These are phyloP conservation scores for Solanum aculeatissimum DNA, from an alignment of 305 asterid genomes.

Conservation along the genomic window DNA sequence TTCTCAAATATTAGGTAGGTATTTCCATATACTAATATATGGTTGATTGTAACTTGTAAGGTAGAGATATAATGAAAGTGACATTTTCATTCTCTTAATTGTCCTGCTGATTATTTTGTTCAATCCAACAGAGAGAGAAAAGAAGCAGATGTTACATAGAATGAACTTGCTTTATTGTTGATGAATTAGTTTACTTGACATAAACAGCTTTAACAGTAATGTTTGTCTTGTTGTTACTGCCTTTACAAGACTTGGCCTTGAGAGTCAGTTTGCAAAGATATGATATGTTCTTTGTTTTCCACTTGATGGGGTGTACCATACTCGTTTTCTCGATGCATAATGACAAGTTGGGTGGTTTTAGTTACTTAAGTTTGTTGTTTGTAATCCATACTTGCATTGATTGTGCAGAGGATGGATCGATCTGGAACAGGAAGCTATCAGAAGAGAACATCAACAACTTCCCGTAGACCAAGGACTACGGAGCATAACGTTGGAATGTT, in stretches of 20 bases:
- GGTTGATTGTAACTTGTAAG: not conserved
- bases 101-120: not conserved
- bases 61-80: not conserved
- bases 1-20: not conserved
- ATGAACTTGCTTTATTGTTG: not conserved
- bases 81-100: not conserved
- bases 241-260: not conserved
- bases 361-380: not conserved
- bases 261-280: not conserved
- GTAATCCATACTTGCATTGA: not conserved
- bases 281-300: not conserved
- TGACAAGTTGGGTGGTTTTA: not conserved
- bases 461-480: conserved; percentile 38
- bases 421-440: conserved; percentile 55
- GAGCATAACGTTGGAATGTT: conserved; percentile 29
- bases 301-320: not conserved
- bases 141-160: not conserved
- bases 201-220: not conserved
- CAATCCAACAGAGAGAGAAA: not conserved
- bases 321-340: not conserved
- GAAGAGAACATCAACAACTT: conserved; percentile 49
- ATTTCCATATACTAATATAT: not conserved
- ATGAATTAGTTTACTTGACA: not conserved
- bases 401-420: conserved; percentile 62
- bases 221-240: not conserved